Evolutionary conservation across 1,284 basidiomycete genomes (phyloP).

Genomic region (Vanrija sp.): DNA sequence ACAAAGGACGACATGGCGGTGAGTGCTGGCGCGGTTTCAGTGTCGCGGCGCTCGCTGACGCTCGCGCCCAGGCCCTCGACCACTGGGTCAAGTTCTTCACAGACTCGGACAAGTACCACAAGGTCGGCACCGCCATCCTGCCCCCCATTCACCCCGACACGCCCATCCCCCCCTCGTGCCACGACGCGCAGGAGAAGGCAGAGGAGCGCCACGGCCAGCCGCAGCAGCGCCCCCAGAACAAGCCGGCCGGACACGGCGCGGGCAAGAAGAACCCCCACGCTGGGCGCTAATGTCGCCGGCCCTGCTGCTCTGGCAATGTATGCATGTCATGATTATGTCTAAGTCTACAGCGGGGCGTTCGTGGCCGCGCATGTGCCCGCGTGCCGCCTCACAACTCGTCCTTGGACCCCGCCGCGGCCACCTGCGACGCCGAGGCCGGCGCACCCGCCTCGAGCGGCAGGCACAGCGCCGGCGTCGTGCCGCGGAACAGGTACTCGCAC

Average conservation of each 20-base stretch:
- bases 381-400: conserved; percentile 30
- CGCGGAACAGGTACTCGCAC: conserved; percentile 90
- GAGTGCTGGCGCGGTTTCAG: conserved; percentile 22
- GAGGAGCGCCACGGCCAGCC: neutral
- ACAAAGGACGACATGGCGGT: conserved; percentile 67
- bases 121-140: conserved; percentile 60
- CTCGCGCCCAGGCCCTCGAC: conserved; percentile 58
- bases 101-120: conserved; percentile 69
- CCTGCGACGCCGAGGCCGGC: neutral
- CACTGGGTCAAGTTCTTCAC: conserved; percentile 88
- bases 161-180: conserved; percentile 60
- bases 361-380: neutral
- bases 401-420: conserved; percentile 17
- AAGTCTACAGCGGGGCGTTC: neutral
- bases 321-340: conserved; percentile 7
- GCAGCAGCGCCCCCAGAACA: neutral
- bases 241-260: neutral
- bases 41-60: neutral
- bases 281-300: neutral
- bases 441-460: conserved; percentile 53
- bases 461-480: conserved; percentile 85
- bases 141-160: conserved; percentile 68
- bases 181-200: neutral
- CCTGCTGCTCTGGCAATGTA: neutral
- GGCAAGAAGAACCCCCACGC: neutral